A percentile compares a stretch with the other conserved stretches of the same genome.
Evolutionary conservation across 2,329 filamentous ascomycete species (phyloP).

Genomic region (Pseudogymnoascus sp.): DNA sequence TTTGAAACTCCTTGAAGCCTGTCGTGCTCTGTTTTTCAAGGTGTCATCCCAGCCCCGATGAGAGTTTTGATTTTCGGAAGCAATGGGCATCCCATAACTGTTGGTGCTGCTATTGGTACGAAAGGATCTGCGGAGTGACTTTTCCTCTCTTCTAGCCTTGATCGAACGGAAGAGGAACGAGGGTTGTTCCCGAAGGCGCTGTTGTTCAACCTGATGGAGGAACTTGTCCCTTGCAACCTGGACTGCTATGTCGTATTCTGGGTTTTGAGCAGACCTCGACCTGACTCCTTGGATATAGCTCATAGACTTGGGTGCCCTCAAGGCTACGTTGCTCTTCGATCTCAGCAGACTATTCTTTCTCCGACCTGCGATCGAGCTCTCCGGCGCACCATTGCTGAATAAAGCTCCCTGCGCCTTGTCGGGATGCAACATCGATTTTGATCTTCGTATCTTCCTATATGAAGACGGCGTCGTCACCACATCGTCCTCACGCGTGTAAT

Average conservation of each 20-base stretch:
- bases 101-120: slow-evolving; percentile 37
- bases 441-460: slow-evolving; percentile 43
- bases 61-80: slow-evolving; percentile 19
- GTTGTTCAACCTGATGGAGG: slow-evolving; percentile 28
- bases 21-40: slow-evolving; percentile 46
- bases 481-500: slow-evolving; percentile 41
- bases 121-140: slow-evolving; percentile 39
- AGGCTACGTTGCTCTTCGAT: slow-evolving; percentile 18
- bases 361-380: not conserved
- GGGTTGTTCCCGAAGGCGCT: slow-evolving; percentile 33
- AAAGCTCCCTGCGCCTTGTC: slow-evolving; percentile 20
- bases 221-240: slow-evolving; percentile 31
- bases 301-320: slow-evolving; percentile 47
- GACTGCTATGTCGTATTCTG: slow-evolving; percentile 29
- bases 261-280: slow-evolving; percentile 20
- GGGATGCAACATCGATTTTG: slow-evolving; percentile 44
- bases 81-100: slow-evolving; percentile 26
- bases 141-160: slow-evolving; percentile 20
- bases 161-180: slow-evolving; percentile 36
- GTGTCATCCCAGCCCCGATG: slow-evolving; percentile 25
- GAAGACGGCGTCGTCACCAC: slow-evolving; percentile 39
- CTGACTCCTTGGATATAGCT: slow-evolving; percentile 37
- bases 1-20: slow-evolving; percentile 53
- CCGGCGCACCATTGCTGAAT: slow-evolving; percentile 24
- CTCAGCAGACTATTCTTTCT: not conserved